Evolutionary conservation across 2,329 filamentous ascomycete genomes (phyloP).

Genomic region (Fusarium nematophilum): DNA sequence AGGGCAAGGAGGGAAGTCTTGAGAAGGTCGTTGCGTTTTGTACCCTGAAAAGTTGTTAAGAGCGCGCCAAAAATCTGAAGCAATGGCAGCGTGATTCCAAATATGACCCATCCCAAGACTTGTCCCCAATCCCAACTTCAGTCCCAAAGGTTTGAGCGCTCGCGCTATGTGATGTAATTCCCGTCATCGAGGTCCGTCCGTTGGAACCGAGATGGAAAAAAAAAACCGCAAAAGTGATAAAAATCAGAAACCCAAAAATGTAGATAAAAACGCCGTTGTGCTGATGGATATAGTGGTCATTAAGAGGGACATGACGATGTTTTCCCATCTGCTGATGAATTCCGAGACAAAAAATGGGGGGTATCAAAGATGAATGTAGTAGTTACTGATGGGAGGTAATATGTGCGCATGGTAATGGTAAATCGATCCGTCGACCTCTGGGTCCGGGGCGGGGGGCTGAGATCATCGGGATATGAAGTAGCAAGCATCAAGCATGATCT

Average conservation of each 20-base stretch:
- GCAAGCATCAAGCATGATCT: slow-evolving; percentile 10
- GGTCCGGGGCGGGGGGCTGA: background rate
- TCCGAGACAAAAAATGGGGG: slow-evolving; percentile 43
- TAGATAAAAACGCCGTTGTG: slow-evolving; percentile 42
- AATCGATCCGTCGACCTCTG: slow-evolving; percentile 11
- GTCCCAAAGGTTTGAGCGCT: slow-evolving; percentile 21
- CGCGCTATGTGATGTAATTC: slow-evolving; percentile 26
- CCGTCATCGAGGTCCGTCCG: slow-evolving; percentile 10
- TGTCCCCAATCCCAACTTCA: background rate
- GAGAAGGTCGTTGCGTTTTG: slow-evolving; percentile 7
- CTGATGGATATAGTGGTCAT: slow-evolving; percentile 46
- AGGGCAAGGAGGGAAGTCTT: slow-evolving; percentile 1
- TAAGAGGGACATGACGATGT: slow-evolving; percentile 43
- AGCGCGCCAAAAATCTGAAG: slow-evolving; percentile 1
- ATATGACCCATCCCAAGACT: slow-evolving; percentile 3
- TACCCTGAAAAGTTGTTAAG: slow-evolving; percentile 31
- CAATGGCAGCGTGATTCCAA: slow-evolving; percentile 18
- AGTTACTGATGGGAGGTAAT: slow-evolving; percentile 45
- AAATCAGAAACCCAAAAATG: slow-evolving; percentile 38
- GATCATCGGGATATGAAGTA: background rate
- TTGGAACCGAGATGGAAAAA: slow-evolving; percentile 33
- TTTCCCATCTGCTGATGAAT: slow-evolving; percentile 42
- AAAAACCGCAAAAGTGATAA: slow-evolving; percentile 39
- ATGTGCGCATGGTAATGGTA: slow-evolving; percentile 43
- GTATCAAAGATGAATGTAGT: slow-evolving; percentile 53